Evolutionary conservation across 768 basidiomycete species (phyloP).

Genomic region (Lactarius psammicola): DNA sequence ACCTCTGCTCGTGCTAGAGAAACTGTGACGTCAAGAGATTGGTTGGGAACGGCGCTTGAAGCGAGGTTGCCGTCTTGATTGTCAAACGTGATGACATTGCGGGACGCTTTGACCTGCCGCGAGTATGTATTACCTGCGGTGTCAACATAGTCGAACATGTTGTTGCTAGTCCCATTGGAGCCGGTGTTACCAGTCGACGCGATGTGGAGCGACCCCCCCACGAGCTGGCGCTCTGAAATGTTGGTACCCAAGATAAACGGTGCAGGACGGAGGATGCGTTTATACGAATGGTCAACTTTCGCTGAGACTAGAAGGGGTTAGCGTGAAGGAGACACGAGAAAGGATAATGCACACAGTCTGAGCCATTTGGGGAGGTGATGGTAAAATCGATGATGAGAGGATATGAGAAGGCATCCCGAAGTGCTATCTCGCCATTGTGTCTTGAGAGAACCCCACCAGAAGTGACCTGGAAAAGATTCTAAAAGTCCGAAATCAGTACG

Average conservation of each 20-base stretch:
- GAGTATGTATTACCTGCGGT: conserved; percentile 32
- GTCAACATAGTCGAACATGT: conserved; percentile 63
- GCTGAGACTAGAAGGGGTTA: conserved; percentile 43
- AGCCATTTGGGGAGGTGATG: conserved; percentile 35
- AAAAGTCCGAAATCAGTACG: not conserved
- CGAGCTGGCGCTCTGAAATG: conserved; percentile 57
- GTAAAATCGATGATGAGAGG: conserved; percentile 39
- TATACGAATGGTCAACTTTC: conserved; percentile 67
- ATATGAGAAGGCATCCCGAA: conserved; percentile 54
- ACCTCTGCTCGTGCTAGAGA: conserved; percentile 9
- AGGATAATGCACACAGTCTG: conserved; percentile 33
- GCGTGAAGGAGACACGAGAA: not conserved
- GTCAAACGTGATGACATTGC: conserved; percentile 62
- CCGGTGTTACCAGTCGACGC: conserved; percentile 51
- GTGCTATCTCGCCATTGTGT: conserved; percentile 45
- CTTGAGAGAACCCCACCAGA: conserved; percentile 47
- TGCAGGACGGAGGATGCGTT: conserved; percentile 54
- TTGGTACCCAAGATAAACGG: conserved; percentile 59
- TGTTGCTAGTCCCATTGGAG: conserved; percentile 64
- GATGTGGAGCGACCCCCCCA: conserved; percentile 52
- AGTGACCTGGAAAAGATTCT: conserved; percentile 49
- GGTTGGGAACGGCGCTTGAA: conserved; percentile 22
- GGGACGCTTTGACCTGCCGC: conserved; percentile 57
- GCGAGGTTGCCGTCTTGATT: conserved; percentile 52
- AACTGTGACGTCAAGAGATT: not conserved